Percentiles rank a stretch among this genome's conserved stretches.
Evolutionary conservation across 169 alveolate species (phyloP).

Genomic region (Eimeria brunetti): DNA sequence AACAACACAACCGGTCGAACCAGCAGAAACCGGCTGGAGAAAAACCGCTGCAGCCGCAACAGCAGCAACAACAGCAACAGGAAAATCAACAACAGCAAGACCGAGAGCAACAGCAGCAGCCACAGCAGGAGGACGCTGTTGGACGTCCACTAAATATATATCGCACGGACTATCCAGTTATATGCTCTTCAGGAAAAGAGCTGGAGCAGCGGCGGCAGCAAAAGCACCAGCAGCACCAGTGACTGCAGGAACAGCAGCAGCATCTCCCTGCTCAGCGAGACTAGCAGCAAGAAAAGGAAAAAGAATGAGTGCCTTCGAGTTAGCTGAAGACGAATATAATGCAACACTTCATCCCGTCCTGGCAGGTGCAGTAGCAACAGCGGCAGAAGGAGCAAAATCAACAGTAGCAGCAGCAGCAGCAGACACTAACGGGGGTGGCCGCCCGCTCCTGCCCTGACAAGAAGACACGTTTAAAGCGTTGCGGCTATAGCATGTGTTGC

Average conservation of each 20-base stretch:
- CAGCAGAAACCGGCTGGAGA: background rate
- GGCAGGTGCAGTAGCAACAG: background rate
- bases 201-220: slow-evolving; percentile 14
- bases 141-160: background rate
- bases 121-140: background rate
- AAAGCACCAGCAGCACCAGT: background rate
- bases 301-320: background rate
- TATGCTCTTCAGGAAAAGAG: background rate
- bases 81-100: background rate
- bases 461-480: background rate
- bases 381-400: background rate
- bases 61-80: slow-evolving; percentile 18
- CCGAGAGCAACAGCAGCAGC: background rate
- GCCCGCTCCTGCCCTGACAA: background rate
- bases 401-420: slow-evolving; percentile 1
- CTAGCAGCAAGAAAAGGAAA: background rate
- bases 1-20: background rate
- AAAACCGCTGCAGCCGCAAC: background rate
- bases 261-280: background rate
- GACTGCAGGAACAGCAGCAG: background rate
- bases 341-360: background rate
- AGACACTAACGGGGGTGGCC: background rate
- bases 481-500: background rate
- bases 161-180: background rate
- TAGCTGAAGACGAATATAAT: background rate